These are phyloP conservation scores for Phyllosticta capitalensis DNA, from an alignment of 2,329 filamentous ascomycete species.

Conservation along the genomic window DNA sequence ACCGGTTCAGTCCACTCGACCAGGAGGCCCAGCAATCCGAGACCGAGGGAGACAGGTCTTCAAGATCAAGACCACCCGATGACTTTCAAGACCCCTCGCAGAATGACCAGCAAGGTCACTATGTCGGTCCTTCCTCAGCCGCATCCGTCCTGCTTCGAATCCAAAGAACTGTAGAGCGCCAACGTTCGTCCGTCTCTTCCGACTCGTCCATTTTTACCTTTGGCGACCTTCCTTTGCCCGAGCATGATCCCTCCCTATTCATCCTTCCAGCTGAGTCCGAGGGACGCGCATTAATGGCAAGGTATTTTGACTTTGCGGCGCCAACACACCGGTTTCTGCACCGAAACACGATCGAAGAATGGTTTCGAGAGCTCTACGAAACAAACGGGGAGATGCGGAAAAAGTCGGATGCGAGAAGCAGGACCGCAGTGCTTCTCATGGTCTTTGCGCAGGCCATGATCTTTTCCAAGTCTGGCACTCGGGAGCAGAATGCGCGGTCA, in stretches of 20 bases:
- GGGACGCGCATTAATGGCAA: constrained; percentile 36
- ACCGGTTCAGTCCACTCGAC: not conserved
- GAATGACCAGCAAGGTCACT: constrained; percentile 39
- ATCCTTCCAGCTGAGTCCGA: constrained; percentile 31
- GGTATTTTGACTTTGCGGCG: constrained; percentile 54
- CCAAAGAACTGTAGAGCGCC: constrained; percentile 37
- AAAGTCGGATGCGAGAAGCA: constrained; percentile 20
- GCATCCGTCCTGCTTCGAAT: constrained; percentile 42
- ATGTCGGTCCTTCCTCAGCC: constrained; percentile 39
- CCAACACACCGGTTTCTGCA: constrained; percentile 52
- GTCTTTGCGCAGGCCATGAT: constrained; percentile 28
- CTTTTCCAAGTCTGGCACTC: not conserved
- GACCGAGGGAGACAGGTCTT: not conserved
- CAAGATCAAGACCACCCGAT: not conserved
- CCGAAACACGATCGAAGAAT: constrained; percentile 42
- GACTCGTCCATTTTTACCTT: constrained; percentile 41
- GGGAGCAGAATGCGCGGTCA: constrained; percentile 1
- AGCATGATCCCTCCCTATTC: constrained; percentile 21
- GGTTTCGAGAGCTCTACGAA: constrained; percentile 23
- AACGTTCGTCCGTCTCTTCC: constrained; percentile 28
- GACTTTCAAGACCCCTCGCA: constrained; percentile 37
- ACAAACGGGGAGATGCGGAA: constrained; percentile 18
- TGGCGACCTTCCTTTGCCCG: constrained; percentile 40
- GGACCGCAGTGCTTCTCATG: constrained; percentile 24
- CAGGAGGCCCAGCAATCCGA: not conserved